Base-by-base conservation (phyloP, 2,329 filamentous ascomycete genomes). In the Onygena corvina region DNA sequence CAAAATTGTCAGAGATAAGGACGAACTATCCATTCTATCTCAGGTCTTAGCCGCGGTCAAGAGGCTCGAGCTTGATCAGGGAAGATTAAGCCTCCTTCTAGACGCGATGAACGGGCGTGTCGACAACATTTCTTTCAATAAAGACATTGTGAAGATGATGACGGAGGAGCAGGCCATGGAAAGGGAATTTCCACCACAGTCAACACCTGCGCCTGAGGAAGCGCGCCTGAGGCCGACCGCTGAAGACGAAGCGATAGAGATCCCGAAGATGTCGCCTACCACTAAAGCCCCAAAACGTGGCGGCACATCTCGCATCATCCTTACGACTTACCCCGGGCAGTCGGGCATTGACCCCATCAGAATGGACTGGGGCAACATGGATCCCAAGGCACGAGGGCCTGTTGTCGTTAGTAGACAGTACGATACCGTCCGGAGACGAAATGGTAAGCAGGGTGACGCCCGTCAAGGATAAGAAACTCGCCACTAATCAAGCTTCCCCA, bases 331-430 rank as follows among this genome's bases (percentile, higher is more conserved):
- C 67, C 90, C 90, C 23, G 88, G 87, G 58, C 90, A 95, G 69
- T 87, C 86, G 56, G 90, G 90, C 54, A 90, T 96, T 66, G 86
- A 94, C 56, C 89, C 90, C n/a, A 71, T 95, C 47, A 79, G 81
- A 18, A 80, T 96, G 74, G 76, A 84, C 57, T 96, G 90, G 90
- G 90, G 90, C 46, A 79, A 86, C 49, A 69, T 76, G 49, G 85
- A 94, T 63, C 80, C 86, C 33, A 66, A 75, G 51, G 73, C 80
- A 59, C 79, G 90, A 66, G 92, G 90, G 1, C 90, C 90, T 3
- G 85, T 96, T 46, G 83, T 94, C 47, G 90, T 94, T 36, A 92
- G 84, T 21, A 77, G 87, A 58, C 76, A 79, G 52, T 71, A 80
- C 25, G 81, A 79, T 49, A 92, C 86, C 3, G 84, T 94, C 58